Evolutionary conservation across 352 stramenopile species (phyloP).

Genomic region (Phytophthora hibernalis): DNA sequence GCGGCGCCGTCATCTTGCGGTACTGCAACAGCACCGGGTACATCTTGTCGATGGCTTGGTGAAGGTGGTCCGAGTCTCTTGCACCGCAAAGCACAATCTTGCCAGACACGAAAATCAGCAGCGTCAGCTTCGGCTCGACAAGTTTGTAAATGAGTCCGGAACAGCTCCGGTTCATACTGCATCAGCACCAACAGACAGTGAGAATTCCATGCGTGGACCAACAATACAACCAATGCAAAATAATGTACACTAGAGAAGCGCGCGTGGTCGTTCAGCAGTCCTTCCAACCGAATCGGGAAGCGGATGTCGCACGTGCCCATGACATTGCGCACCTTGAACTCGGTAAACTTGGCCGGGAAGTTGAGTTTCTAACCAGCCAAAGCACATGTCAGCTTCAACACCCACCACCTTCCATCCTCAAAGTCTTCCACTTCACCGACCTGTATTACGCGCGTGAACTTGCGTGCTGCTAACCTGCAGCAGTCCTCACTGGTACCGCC

Average conservation of each 20-base stretch:
- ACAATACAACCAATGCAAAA: constrained; percentile 29
- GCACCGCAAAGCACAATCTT: constrained; percentile 99
- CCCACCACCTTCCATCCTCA: not conserved
- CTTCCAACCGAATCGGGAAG: constrained; percentile 99
- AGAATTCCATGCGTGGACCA: constrained; percentile 86
- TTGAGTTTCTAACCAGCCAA: constrained; percentile 79
- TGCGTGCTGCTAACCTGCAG: constrained; percentile 82
- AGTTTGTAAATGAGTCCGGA: constrained; percentile 99
- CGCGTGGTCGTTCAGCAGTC: constrained; percentile 96
- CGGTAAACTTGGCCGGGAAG: constrained; percentile 84
- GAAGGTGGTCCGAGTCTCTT: constrained; percentile 66
- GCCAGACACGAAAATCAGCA: constrained; percentile 99
- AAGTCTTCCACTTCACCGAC: constrained; percentile 33
- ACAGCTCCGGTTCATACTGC: constrained; percentile 99
- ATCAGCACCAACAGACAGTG: constrained; percentile 93
- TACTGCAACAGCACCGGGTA: constrained; percentile 73
- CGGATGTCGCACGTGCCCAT: constrained; percentile 97
- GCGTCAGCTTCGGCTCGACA: constrained; percentile 95
- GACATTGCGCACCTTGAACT: constrained; percentile 98
- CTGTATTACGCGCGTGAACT: constrained; percentile 89
- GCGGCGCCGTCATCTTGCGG: constrained; percentile 77
- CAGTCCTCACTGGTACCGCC: constrained; percentile 85
- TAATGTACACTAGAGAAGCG: constrained; percentile 93
- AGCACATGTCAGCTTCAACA: not conserved
- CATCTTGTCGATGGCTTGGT: constrained; percentile 77